Evolutionary conservation across 306 rosid species (phyloP).

Genomic region (Acmispon strigosus): DNA sequence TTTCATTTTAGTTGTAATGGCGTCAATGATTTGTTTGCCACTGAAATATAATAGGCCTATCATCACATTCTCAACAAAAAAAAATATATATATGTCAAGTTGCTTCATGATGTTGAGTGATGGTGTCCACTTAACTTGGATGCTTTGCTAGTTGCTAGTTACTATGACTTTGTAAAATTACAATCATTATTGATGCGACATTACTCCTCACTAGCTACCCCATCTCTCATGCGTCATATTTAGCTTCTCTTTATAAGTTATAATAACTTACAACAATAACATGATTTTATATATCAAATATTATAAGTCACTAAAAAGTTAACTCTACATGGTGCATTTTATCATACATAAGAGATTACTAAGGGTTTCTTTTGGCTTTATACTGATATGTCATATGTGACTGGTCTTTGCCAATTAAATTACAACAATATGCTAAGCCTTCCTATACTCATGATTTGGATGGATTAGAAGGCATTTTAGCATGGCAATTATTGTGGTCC

Average conservation of each 20-base stretch:
- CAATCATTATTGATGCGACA: conserved; percentile 19
- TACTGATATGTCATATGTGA: too few relatives aligned
- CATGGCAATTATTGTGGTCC: too few relatives aligned
- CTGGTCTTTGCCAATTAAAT: too few relatives aligned
- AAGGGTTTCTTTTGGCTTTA: too few relatives aligned
- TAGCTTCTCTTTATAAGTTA: not conserved
- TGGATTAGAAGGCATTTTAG: too few relatives aligned
- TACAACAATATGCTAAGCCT: too few relatives aligned
- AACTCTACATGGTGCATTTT: too few relatives aligned
- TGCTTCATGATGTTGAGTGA: not conserved
- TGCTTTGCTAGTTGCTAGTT: not conserved
- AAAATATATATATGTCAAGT: not conserved
- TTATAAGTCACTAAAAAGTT: too few relatives aligned
- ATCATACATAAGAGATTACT: too few relatives aligned
- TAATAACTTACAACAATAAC: not conserved
- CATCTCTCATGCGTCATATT: not conserved
- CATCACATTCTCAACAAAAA: not conserved
- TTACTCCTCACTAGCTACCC: not conserved
- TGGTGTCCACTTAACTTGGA: conserved; percentile 9
- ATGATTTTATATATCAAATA: too few relatives aligned
- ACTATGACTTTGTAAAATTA: not conserved
- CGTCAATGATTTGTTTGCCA: conserved; percentile 21
- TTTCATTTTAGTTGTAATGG: not conserved
- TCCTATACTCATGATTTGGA: too few relatives aligned
- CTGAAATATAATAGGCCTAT: not conserved